phyloP scores from a whole-genome alignment of 495 filamentous ascomycete genomes.

The Tetracladium marchalianum region DNA sequence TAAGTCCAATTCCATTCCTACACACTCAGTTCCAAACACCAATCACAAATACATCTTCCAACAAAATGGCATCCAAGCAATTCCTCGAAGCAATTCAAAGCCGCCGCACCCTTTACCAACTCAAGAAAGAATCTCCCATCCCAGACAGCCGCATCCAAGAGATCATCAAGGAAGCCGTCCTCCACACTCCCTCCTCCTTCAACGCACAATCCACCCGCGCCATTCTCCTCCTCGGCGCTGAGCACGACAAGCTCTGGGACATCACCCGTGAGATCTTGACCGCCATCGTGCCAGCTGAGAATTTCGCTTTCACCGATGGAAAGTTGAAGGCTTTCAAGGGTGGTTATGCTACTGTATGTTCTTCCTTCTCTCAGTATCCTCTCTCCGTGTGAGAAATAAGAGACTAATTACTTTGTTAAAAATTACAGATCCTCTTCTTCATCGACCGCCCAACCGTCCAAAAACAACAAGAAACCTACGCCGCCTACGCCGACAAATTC shows the following conservation, averaged over 20 bases:
- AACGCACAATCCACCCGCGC: constrained; percentile 56
- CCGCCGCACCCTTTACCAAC: constrained; percentile 49
- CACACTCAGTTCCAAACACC: neutral
- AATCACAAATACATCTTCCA: neutral
- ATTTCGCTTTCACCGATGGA: constrained; percentile 34
- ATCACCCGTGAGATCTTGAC: constrained; percentile 43
- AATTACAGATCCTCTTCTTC: constrained; percentile 56
- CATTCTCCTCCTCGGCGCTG: constrained; percentile 49
- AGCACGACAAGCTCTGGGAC: constrained; percentile 59
- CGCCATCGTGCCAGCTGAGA: constrained; percentile 44
- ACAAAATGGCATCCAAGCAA: constrained; percentile 12
- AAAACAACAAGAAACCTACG: constrained; percentile 40
- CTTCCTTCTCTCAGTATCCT: neutral
- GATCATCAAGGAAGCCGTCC: constrained; percentile 42
- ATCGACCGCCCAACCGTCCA: constrained; percentile 44
- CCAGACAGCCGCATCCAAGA: constrained; percentile 41
- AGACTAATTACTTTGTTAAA: no score
- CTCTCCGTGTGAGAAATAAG: no score
- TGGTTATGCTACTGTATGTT: constrained; percentile 48
- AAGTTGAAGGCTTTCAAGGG: constrained; percentile 41
- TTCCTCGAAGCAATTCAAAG: constrained; percentile 43
- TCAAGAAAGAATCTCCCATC: constrained; percentile 46
- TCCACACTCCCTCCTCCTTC: constrained; percentile 50
- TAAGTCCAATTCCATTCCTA: neutral
- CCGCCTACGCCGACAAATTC: constrained; percentile 52